phyloP scores from a whole-genome alignment of 2,329 filamentous ascomycete species.

The Fusarium papillatum region DNA sequence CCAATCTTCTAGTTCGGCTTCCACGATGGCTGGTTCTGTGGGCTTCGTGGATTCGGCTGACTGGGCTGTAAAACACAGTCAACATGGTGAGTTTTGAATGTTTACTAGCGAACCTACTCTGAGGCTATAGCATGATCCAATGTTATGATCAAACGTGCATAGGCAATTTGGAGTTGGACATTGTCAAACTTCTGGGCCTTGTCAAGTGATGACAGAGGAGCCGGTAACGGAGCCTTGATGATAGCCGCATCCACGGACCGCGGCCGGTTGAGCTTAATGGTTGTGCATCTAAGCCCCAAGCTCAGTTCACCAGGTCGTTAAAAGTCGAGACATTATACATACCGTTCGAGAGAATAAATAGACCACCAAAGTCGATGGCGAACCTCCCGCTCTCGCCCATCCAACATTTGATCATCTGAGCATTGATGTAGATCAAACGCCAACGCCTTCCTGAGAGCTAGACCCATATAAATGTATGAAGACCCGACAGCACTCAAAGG shows the following conservation, averaged over 20 bases:
- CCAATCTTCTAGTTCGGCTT: constrained; percentile 47
- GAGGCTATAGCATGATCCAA: constrained; percentile 47
- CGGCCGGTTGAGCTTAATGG: constrained; percentile 43
- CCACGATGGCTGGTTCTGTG: not conserved
- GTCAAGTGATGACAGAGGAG: constrained; percentile 29
- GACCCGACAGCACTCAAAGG: constrained; percentile 50
- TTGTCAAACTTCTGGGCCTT: constrained; percentile 48
- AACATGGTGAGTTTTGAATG: not conserved
- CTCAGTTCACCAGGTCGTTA: not conserved
- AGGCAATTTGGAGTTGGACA: constrained; percentile 48
- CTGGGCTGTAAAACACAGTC: not conserved
- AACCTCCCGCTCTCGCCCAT: constrained; percentile 40
- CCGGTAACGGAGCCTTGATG: constrained; percentile 39
- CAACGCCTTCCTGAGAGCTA: constrained; percentile 46
- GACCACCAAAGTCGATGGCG: constrained; percentile 46
- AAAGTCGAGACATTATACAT: not conserved
- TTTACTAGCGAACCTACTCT: constrained; percentile 21
- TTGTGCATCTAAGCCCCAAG: constrained; percentile 26
- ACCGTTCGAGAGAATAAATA: constrained; percentile 47
- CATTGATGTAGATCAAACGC: constrained; percentile 45
- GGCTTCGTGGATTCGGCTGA: constrained; percentile 18
- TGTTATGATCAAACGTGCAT: constrained; percentile 45
- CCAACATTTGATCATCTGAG: constrained; percentile 38
- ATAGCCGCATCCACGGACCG: constrained; percentile 38
- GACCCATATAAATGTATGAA: constrained; percentile 49